These are phyloP conservation scores for Penicillium cosmopolitanum DNA, from an alignment of 495 filamentous ascomycete genomes.

Conservation along the genomic window DNA sequence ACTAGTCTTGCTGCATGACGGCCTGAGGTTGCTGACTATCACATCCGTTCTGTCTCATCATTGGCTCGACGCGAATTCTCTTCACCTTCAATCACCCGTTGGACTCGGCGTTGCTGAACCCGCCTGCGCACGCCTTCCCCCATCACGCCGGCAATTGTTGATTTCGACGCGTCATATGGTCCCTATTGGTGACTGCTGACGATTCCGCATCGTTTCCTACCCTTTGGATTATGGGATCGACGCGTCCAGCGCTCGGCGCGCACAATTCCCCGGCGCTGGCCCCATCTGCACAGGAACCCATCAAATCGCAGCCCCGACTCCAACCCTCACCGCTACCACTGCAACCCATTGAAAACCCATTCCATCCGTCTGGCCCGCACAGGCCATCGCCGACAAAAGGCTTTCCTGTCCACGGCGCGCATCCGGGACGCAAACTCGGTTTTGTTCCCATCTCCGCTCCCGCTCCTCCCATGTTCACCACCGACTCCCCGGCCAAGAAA, in stretches of 20 bases:
- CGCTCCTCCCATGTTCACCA: constrained; percentile 61
- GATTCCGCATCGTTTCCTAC: constrained; percentile 5
- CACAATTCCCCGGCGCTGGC: constrained; percentile 67
- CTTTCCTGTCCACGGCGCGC: constrained; percentile 44
- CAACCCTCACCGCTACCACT: constrained; percentile 56
- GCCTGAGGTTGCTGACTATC: constrained; percentile 30
- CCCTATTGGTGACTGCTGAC: constrained; percentile 21
- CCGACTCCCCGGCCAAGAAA: constrained; percentile 88
- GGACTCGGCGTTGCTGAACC: constrained; percentile 16
- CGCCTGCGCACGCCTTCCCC: not conserved
- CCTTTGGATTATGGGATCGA: constrained; percentile 58
- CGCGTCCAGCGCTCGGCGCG: constrained; percentile 64
- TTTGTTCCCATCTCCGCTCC: constrained; percentile 76
- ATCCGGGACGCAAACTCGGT: constrained; percentile 41
- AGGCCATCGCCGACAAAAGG: constrained; percentile 64
- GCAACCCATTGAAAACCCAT: constrained; percentile 47
- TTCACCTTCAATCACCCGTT: constrained; percentile 21
- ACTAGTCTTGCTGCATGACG: constrained; percentile 27
- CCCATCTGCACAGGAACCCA: constrained; percentile 52
- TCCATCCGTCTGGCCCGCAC: constrained; percentile 57
- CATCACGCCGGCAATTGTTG: constrained; percentile 10
- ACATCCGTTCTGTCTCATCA: constrained; percentile 13
- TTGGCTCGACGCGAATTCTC: constrained; percentile 26
- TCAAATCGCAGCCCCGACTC: constrained; percentile 48
- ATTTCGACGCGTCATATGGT: constrained; percentile 34